phyloP scores from a whole-genome alignment of 2,329 filamentous ascomycete species.

The Diaporthe sp. region DNA sequence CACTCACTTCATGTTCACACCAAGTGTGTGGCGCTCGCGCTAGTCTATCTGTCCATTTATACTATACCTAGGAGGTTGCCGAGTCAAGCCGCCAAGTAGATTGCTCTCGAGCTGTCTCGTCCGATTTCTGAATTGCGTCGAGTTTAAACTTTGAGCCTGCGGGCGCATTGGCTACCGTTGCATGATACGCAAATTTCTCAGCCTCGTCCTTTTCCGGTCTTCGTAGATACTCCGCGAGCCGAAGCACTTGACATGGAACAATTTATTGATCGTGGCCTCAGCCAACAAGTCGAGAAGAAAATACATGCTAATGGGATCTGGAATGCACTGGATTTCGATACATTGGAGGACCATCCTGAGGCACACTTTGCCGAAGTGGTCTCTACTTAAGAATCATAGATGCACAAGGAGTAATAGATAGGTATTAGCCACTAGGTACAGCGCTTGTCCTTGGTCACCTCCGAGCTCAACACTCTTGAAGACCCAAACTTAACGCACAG shows the following conservation, averaged over 20 bases:
- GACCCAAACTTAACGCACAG: neutral
- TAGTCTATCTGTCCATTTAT: neutral
- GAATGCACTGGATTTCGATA: neutral
- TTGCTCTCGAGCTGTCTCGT: neutral
- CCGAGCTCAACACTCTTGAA: neutral
- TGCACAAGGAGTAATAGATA: neutral
- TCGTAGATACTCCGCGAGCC: conserved; percentile 17
- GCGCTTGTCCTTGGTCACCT: neutral
- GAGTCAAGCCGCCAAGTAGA: neutral
- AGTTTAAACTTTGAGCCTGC: neutral
- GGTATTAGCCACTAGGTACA: neutral
- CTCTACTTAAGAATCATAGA: neutral
- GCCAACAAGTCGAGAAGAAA: neutral
- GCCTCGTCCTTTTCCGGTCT: too few relatives aligned
- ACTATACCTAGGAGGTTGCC: neutral
- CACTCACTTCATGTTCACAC: neutral
- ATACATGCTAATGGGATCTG: neutral
- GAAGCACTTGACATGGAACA: neutral
- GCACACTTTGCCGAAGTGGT: neutral
- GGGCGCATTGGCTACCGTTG: neutral
- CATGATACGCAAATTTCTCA: neutral
- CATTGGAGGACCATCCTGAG: neutral
- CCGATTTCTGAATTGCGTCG: neutral
- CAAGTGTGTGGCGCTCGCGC: neutral
- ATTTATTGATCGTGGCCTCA: neutral